Conservation (phyloP, 169 alveolate genomes). For the Cryptosporidium ryanae region DNA sequence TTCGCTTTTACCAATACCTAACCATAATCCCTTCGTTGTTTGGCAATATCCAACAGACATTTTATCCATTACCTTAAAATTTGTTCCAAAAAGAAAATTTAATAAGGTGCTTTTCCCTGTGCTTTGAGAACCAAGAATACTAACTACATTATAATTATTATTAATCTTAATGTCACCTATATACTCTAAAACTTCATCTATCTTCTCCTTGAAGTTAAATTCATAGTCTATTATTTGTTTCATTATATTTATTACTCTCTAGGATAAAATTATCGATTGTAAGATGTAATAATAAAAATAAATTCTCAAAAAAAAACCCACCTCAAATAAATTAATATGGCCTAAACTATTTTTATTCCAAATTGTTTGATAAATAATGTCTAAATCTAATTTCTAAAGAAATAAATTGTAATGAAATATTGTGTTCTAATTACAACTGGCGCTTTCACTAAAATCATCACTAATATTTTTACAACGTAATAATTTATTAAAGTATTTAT, state of each 20-base stretch:
- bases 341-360: no score
- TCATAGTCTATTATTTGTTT: slow-evolving; percentile 71
- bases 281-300: background rate
- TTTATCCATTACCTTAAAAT: slow-evolving; percentile 88
- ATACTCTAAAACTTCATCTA: slow-evolving; percentile 60
- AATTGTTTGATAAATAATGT: no score
- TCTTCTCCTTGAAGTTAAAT: slow-evolving; percentile 56
- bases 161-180: slow-evolving; percentile 61
- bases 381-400: no score
- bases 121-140: slow-evolving; percentile 91
- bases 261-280: background rate
- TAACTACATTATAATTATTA: slow-evolving; percentile 85
- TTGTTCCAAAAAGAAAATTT: slow-evolving; percentile 85
- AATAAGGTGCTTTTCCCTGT: slow-evolving; percentile 92
- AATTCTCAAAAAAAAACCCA: no score
- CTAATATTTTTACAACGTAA: no score
- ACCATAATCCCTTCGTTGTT: slow-evolving; percentile 93
- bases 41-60: slow-evolving; percentile 87
- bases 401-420: no score
- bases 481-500: no score
- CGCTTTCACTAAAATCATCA: no score
- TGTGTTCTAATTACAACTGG: no score
- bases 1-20: slow-evolving; percentile 66
- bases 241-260: slow-evolving; percentile 14
- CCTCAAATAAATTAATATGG: no score